Conservation (phyloP, 176 grass and related monocot genomes). For the Hsuehochloa calcarea region DNA sequence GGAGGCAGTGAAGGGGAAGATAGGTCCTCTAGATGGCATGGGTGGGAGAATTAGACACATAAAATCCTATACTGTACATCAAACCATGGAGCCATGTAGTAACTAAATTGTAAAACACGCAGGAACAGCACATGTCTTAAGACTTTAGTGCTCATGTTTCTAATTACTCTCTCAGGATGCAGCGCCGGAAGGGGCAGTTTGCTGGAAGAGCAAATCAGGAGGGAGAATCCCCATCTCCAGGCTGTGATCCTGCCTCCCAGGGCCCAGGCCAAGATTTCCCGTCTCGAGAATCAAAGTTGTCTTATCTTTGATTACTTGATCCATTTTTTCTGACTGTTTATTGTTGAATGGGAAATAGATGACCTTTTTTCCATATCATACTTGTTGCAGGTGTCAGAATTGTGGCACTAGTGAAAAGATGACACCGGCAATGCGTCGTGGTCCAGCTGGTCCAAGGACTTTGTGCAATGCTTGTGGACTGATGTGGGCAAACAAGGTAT, state of each 20-base stretch:
- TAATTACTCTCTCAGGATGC: slow-evolving; percentile 65
- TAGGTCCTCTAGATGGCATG: neutral
- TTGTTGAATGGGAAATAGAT: slow-evolving; percentile 26
- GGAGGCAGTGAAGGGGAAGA: neutral
- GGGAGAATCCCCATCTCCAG: slow-evolving; percentile 47
- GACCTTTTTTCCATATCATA: neutral
- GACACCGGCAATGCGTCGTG: slow-evolving; percentile 92
- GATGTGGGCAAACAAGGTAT: slow-evolving; percentile 96
- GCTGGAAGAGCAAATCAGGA: slow-evolving; percentile 67
- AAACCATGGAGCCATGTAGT: slow-evolving; percentile 23
- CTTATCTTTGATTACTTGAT: slow-evolving; percentile 29
- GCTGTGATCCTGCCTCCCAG: slow-evolving; percentile 45
- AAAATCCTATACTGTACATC: neutral
- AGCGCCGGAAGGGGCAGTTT: slow-evolving; percentile 80
- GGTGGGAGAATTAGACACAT: neutral
- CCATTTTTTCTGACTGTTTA: slow-evolving; percentile 22
- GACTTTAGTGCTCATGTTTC: slow-evolving; percentile 20
- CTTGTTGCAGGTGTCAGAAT: slow-evolving; percentile 73
- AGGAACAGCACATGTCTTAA: neutral
- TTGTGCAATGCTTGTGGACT: slow-evolving; percentile 94
- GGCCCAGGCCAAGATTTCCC: slow-evolving; percentile 48
- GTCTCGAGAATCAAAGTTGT: slow-evolving; percentile 72
- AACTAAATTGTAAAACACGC: slow-evolving; percentile 1
- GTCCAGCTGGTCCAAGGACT: slow-evolving; percentile 89
- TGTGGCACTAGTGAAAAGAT: slow-evolving; percentile 80